Base-by-base conservation (phyloP, 148 eudicot genomes). In the Arctostaphylos glauca region DNA sequence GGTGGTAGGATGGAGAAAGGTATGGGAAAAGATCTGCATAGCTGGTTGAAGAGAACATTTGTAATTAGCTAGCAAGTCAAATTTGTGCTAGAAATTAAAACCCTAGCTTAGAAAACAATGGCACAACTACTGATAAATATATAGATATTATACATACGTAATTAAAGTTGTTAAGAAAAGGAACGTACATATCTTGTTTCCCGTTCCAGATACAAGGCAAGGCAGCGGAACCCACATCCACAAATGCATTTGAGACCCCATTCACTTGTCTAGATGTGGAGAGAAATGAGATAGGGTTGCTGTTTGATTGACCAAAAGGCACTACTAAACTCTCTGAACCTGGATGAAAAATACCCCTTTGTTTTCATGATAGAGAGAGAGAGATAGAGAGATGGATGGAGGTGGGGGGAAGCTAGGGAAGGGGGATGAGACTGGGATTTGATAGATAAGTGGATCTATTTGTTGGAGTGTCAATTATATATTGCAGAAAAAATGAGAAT, bases 1-100 rank as follows among this genome's bases (percentile, higher is more conserved):
- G 59, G 44, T 79, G 81, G 80, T 43, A 5, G 10, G 19, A 78
- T 14, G 81, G 71, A 64, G 73, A 19, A 6, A 80, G 58, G 18
- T 66, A 15, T 18, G 74, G 82, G n/a, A 50, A 52, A 16, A 58
- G 60, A 31, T 52, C 38, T 14, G 49, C 31, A 80, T 23, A 50
- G 82, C 54, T 49, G 82, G 5, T 48, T 67, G 82, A 67, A 50
- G 82, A 38, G 38, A 50, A 80, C 82, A 80, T 80, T 50, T 80
- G 23, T 15, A 60, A 9, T 52, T 78, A 19, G 56, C 5, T 55
- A 6, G 48, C 0, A 14, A 77, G 59, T 44, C 44, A 1, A 76
- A 31, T 18, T 18, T 13, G n/a, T 14, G 15, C 15, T 77, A 2
- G 21, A 31, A 12, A n/a, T n/a, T n/a, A n/a, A 77, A 77, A 55